Evolutionary conservation across 176 grass and related monocot species (phyloP), one percentile per base, ranked within the genome.

Genomic region (Phoenix dactylifera): DNA sequence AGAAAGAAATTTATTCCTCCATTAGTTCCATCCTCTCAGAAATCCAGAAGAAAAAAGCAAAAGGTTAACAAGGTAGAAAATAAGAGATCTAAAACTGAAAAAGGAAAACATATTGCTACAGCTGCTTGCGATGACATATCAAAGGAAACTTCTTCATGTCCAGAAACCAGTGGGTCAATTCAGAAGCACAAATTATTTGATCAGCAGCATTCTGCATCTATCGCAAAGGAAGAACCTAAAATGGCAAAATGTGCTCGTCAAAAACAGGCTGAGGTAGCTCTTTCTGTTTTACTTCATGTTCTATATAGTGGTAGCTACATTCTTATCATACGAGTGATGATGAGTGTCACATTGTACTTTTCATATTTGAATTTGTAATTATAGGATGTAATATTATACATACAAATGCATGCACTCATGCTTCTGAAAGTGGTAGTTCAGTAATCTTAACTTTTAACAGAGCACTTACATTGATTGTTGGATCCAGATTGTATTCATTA

Each of bases 211-310:
- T 71, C 62, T 81, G 60, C 73, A 76, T 77, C 65, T 58, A 77
- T 71, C 64, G 66, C 64, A 18, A 88, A 81, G 76, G 79, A 92
- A 83, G 88, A 81, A 68, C 77, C 76, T 78, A 85, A 82, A 76
- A 92, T 75, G 77, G 69, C 83, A 39, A 82, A 77, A 60, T 86
- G 75, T 76, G 68, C 68, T 66, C 74, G 73, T 72, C 74, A 74
- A 83, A 82, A 88, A 70, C 74, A 91, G 60, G 20, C 70, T 66
- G 83, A 91, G 92, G 92, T 97, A 82, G 15, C 0, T 14, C 50
- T 32, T 67, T 65, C 55, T 30, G 28, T 6, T 5, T 62, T 48
- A 63, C 52, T 61, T 53, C 58, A 52, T 69, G 17, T 16, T 59
- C 35, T 18, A 57, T 6, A 7, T 69, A 44, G 32, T 14, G 15